A percentile compares a stretch with the other conserved stretches of the same genome.
These are phyloP conservation scores for Cornus kousa DNA, from an alignment of 148 eudicot genomes.

Conservation along the genomic window DNA sequence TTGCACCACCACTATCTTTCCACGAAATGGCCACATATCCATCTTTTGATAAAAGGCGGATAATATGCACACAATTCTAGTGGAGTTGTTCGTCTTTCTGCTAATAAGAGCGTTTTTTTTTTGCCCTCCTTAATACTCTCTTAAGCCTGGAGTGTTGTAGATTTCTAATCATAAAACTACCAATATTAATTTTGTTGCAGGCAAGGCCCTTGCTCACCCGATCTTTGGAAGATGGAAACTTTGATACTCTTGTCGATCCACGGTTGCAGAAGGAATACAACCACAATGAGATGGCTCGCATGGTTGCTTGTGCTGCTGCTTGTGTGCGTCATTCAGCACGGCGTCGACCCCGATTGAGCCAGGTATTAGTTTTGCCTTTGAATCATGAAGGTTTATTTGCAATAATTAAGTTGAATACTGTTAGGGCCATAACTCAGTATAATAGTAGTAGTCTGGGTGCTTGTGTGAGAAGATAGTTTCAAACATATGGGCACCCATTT, in stretches of 20 bases:
- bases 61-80: not conserved
- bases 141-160: not conserved
- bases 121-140: too few relatives aligned
- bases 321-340: slow-evolving; percentile 91
- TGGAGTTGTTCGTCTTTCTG: not conserved
- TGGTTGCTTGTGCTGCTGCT: slow-evolving; percentile 98
- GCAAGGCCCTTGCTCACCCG: slow-evolving; percentile 90
- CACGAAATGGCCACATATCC: not conserved
- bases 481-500: too few relatives aligned
- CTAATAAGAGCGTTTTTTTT: not conserved
- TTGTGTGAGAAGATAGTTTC: too few relatives aligned
- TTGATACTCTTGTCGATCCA: slow-evolving; percentile 63
- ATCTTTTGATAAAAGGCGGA: not conserved
- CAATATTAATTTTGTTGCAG: slow-evolving; percentile 32
- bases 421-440: too few relatives aligned
- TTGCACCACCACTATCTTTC: not conserved
- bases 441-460: too few relatives aligned
- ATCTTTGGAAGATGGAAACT: slow-evolving; percentile 80
- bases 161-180: not conserved
- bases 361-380: slow-evolving; percentile 40
- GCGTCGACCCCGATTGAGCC: slow-evolving; percentile 92
- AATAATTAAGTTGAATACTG: not conserved
- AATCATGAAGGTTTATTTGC: not conserved
- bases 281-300: slow-evolving; percentile 72
- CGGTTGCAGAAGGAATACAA: slow-evolving; percentile 53